Evolutionary conservation across 192 early-diverging fungal species (phyloP), one percentile per base, ranked within the genome.

Genomic region (Coemansia sp.): DNA sequence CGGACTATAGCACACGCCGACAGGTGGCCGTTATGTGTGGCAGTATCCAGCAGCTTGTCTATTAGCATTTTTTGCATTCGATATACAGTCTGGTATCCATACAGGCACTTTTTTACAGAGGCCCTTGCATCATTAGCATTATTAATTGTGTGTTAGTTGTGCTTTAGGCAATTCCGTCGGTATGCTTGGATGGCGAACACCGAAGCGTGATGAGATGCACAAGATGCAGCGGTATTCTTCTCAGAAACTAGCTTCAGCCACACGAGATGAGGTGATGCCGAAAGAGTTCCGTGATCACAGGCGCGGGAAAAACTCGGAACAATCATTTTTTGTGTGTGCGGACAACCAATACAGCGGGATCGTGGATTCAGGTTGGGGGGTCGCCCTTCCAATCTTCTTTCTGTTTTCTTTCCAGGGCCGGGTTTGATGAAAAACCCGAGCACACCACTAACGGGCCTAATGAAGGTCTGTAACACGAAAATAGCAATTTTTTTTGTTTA

Each of bases 301-400:
- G 52, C 28, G 28, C 52, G 52, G 52, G 52, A 55, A 55, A 55
- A 13, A 32, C 3, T 55, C 52, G 52, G 52, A 55, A 55, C 7
- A 55, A 55, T 26, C 26, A 3, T 11, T 52, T 55, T 28, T 52
- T 14, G 1, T 44, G 10, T 30, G 26, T 10, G 47, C 19, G 47
- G 19, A 23, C 47, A 49, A 23, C 9, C 19, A 21, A 9, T 6
- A 4, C 44, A 5, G 17, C 4, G 17, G n/a, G n/a, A 49, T 49
- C 8, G 8, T 21, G 47, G 8, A n/a, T 47, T 47, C 44, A 47
- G 44, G 21, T 49, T 49, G 47, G 47, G 47, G 47, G 47, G 7
- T 3, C 2, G 26, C 26, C 1, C 26, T 26, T 26, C 26, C 26
- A 26, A 26, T 26, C 26, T 26, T 1, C 19, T 49, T 21, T 49